Evolutionary conservation across 148 eudicot species (phyloP), one percentile per base, ranked within the genome.

Genomic region (Pouteria glomerata): DNA sequence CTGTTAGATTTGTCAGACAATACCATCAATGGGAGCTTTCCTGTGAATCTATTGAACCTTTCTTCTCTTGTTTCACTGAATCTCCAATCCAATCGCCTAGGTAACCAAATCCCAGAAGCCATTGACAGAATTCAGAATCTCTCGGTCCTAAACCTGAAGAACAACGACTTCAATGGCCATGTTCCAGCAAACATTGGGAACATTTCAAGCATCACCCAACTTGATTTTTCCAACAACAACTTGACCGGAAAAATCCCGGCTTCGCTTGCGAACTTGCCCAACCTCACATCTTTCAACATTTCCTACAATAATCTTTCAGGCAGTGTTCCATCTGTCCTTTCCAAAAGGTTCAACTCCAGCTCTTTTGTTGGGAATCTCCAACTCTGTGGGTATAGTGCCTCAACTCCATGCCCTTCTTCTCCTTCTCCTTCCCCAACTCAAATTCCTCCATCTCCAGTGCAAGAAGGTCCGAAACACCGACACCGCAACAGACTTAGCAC

Each of bases 221-320:
- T 86, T 30, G 87, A 84, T 84, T 76, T 86, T 30, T 86, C 90
- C 21, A 66, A 76, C 62, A 86, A 86, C 76, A 79, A 80, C 19
- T 69, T 86, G 63, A 82, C 81, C 1, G 90, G 88, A 24, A 71
- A 72, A 63, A 78, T 86, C 16, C 90, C 88, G 1, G 53, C 45
- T 14, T 80, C 88, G 0, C 70, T 90, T 3, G 73, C 77, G 16
- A 85, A 78, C 12, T 76, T 90, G 4, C 73, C 88, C 1, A 87
- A 79, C 53, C 73, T 87, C 31, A 71, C 81, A 47, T 71, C 70
- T 23, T 85, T 87, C 53, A 85, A 90, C 79, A 84, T 85, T 18
- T 87, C 96, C 3, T 66, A 85, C 79, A 90, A 90, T 63, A 73
- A 76, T 48, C 77, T 87, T 15, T 78, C 86, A 1, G 90, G 88